Conservation (phyloP, 352 stramenopile species). For the Phytopythium delawarense region DNA sequence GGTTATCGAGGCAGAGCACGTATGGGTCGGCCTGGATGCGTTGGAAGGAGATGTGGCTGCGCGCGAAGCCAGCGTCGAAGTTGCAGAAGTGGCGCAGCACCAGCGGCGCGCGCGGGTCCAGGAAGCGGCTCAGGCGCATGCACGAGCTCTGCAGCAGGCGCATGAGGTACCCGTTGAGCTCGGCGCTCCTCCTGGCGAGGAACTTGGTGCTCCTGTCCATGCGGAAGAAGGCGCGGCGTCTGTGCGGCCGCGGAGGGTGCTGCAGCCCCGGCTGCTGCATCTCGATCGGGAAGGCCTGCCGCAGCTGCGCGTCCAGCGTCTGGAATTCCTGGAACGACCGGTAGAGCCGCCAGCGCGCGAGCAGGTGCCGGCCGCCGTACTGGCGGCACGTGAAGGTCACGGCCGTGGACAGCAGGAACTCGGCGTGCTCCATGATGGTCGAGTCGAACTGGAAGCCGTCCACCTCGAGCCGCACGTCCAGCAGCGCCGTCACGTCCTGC, state of each 20-base stretch:
- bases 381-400: constrained; percentile 67
- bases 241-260: constrained; percentile 39
- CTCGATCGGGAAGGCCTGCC: constrained; percentile 48
- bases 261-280: constrained; percentile 43
- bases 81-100: constrained; percentile 81
- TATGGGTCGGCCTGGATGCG: constrained; percentile 43
- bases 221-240: constrained; percentile 54
- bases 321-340: constrained; percentile 77
- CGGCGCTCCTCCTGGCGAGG: constrained; percentile 44
- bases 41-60: constrained; percentile 26
- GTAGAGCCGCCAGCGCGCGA: constrained; percentile 58
- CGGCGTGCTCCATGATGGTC: constrained; percentile 73
- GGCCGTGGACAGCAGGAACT: constrained; percentile 59
- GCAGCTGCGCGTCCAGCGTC: constrained; percentile 64
- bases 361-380: constrained; percentile 42
- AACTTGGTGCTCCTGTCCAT: constrained; percentile 55
- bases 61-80: constrained; percentile 64
- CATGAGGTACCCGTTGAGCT: constrained; percentile 66
- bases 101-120: constrained; percentile 63
- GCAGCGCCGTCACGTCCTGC: constrained; percentile 62
- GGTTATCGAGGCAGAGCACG: constrained; percentile 50
- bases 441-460: constrained; percentile 66
- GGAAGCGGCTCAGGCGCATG: constrained; percentile 66
- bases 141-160: constrained; percentile 29
- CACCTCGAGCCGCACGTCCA: constrained; percentile 53